Evolutionary conservation across 345 rosid species (phyloP).

Genomic region (Stellera chamaejasme): DNA sequence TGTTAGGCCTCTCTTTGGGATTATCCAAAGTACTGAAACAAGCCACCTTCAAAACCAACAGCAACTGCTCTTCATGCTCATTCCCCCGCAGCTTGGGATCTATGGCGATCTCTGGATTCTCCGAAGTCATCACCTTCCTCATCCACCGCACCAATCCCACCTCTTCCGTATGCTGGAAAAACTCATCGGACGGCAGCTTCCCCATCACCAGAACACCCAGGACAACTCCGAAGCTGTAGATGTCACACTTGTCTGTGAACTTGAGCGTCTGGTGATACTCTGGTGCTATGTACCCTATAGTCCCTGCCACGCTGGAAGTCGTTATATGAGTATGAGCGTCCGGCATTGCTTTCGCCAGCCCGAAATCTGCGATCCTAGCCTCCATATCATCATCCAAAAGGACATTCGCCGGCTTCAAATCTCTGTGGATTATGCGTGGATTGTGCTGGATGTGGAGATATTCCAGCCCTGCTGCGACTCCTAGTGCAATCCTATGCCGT

Average conservation of each 20-base stretch:
- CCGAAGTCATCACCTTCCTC: constrained; percentile 56
- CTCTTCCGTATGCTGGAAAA: constrained; percentile 62
- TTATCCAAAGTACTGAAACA: constrained; percentile 67
- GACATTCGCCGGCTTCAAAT: constrained; percentile 77
- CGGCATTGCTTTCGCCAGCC: constrained; percentile 65
- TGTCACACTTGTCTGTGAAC: constrained; percentile 81
- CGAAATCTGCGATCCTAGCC: constrained; percentile 79
- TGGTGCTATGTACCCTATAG: constrained; percentile 77
- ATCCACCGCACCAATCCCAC: constrained; percentile 64
- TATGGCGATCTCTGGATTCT: constrained; percentile 48
- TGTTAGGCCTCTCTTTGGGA: constrained; percentile 72
- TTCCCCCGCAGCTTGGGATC: constrained; percentile 47
- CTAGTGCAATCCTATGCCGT: constrained; percentile 59
- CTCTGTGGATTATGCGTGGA: constrained; percentile 68
- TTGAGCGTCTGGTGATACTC: constrained; percentile 76
- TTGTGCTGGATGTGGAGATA: constrained; percentile 59
- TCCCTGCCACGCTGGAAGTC: constrained; percentile 57
- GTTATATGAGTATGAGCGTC: constrained; percentile 59
- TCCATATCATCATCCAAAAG: constrained; percentile 84
- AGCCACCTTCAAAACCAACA: constrained; percentile 66
- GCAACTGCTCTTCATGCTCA: constrained; percentile 64
- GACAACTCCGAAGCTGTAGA: constrained; percentile 68
- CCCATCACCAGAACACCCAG: constrained; percentile 63
- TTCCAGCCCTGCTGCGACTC: constrained; percentile 78
- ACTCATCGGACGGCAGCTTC: constrained; percentile 72